Conservation (phyloP, 352 stramenopile genomes). For the Globisporangium sylvaticum region DNA sequence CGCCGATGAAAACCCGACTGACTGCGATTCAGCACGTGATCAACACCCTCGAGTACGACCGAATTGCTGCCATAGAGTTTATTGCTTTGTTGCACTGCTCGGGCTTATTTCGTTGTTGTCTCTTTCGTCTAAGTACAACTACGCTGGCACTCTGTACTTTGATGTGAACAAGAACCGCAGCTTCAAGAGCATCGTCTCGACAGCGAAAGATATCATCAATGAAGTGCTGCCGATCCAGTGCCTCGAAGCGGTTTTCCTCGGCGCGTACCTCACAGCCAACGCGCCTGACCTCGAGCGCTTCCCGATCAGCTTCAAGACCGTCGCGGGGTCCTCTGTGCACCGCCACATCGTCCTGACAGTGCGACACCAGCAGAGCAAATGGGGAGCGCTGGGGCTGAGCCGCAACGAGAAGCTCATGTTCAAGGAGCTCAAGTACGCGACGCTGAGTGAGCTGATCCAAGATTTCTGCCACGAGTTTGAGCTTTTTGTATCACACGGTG, state of each 20-base stretch:
- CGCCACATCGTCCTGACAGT: constrained; percentile 82
- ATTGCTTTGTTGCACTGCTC: constrained; percentile 1
- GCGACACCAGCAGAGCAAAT: constrained; percentile 70
- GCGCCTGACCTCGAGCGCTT: constrained; percentile 70
- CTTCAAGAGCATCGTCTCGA: constrained; percentile 85
- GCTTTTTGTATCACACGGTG: constrained; percentile 55
- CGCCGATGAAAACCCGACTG: constrained; percentile 54
- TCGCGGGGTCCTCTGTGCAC: constrained; percentile 51
- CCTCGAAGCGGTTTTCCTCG: constrained; percentile 86
- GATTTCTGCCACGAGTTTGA: constrained; percentile 69
- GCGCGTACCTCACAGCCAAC: constrained; percentile 70
- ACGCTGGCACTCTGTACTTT: constrained; percentile 85
- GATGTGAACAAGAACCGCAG: constrained; percentile 86
- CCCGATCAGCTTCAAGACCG: constrained; percentile 84
- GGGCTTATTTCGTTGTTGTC: too few species aligned
- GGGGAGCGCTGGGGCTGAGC: constrained; percentile 81
- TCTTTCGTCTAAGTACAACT: constrained; percentile 88
- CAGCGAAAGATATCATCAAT: constrained; percentile 81
- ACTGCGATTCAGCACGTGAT: constrained; percentile 63
- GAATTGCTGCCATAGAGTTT: background rate
- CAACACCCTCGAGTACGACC: constrained; percentile 51
- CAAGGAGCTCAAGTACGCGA: constrained; percentile 80
- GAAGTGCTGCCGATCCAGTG: constrained; percentile 87
- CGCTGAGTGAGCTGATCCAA: constrained; percentile 68
- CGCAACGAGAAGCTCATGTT: constrained; percentile 82